Evolutionary conservation across 106 monocot species (phyloP), one percentile per base, ranked within the genome.

Genomic region (Acorus calamus): DNA sequence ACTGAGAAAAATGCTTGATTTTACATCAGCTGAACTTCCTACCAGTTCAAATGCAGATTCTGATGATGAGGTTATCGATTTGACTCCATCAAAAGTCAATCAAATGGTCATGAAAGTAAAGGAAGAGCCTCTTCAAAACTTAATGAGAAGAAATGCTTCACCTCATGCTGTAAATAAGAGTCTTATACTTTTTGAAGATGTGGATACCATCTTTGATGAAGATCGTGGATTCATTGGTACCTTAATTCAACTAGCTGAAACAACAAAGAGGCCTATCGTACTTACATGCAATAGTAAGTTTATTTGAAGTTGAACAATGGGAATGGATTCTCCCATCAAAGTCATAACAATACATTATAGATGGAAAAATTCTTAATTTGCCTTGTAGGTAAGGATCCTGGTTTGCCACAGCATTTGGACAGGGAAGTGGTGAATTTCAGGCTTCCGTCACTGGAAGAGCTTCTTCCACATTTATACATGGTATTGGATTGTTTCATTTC

Each of bases 101-200:
- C 62, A 47, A n/a, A 59, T 28, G 28, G 28, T 28, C 28, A 62
- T 46, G 53, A 44, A 55, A 14, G 44, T 49, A 53, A 49, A 11
- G 47, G 14, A 53, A 65, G 51, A 55, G 8, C 4, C 51, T 47
- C 7, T 56, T 48, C 49, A 47, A 59, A 66, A 57, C 10, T 65
- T 59, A 2, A 11, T 46, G 71, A 74, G 53, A 71, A 48, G 5
- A 63, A 67, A 64, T 54, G 42, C 50, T 54, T 70, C 9, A 51
- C 59, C 57, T 67, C 68, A 70, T 54, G 64, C 70, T 78, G 70
- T 76, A 71, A 81, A 78, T 63, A 88, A 76, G 73, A 83, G 70
- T 51, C 58, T 98, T n/a, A 73, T 92, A 61, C 80, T 98, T 6
- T 92, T 98, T 86, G 98, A 98, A 70, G 92, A 98, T 67, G 88